phyloP scores from a whole-genome alignment of 345 rosid genomes.

The Diplotaxis tenuifolia region DNA sequence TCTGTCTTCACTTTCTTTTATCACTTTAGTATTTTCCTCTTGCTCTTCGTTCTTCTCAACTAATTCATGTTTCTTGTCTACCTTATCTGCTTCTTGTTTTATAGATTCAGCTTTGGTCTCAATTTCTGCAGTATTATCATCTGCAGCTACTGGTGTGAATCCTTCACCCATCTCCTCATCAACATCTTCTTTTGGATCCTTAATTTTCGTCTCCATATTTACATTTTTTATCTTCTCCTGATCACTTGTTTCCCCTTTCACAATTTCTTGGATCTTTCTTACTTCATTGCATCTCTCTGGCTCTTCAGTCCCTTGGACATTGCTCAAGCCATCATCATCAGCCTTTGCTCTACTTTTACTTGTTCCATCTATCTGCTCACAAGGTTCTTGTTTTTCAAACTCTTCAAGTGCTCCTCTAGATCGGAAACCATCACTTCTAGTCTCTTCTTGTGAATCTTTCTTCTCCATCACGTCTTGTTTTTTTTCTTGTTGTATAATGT shows the following conservation, averaged over 20 bases:
- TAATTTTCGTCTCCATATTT: too few species aligned
- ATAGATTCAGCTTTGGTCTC: slow-evolving; percentile 5
- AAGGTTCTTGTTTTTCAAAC: not conserved
- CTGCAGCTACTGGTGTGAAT: not conserved
- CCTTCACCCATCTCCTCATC: slow-evolving; percentile 3
- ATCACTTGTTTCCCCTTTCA: not conserved
- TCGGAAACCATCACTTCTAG: not conserved
- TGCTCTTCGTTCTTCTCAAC: slow-evolving; percentile 10
- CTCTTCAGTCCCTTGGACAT: slow-evolving; percentile 14
- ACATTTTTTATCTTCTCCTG: too few species aligned
- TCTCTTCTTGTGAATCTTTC: not conserved
- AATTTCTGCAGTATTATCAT: not conserved
- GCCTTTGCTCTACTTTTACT: not conserved
- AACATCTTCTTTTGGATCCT: slow-evolving; percentile 5
- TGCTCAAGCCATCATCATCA: slow-evolving; percentile 8
- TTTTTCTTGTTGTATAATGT: not conserved
- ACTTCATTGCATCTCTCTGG: not conserved
- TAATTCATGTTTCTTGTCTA: not conserved
- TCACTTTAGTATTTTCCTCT: not conserved
- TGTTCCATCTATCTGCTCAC: slow-evolving; percentile 4
- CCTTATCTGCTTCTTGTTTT: not conserved
- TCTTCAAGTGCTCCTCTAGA: not conserved
- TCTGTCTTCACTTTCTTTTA: not conserved
- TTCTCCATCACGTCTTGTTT: not conserved
- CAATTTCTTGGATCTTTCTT: slow-evolving; percentile 13